phyloP scores from a whole-genome alignment of 139 green algal genomes.

The Gonium pectorale region DNA sequence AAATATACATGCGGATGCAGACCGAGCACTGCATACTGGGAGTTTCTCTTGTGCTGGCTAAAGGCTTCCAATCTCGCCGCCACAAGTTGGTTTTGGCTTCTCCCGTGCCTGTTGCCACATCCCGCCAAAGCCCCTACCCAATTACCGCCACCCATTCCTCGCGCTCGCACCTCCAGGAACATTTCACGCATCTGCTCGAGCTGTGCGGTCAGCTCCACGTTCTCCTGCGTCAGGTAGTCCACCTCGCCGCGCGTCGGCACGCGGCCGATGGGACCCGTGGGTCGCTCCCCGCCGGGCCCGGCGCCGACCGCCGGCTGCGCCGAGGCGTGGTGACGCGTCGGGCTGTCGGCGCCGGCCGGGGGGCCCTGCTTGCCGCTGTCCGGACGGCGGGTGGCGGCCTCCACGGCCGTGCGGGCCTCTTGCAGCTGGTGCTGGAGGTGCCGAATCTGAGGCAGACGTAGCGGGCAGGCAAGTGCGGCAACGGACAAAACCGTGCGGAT shows the following conservation, averaged over 20 bases:
- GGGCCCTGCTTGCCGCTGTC: background rate
- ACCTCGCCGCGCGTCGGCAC: background rate
- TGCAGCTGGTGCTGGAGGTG: conserved; percentile 29
- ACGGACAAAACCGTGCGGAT: too few relatives aligned
- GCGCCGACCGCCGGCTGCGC: background rate
- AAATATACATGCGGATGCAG: background rate
- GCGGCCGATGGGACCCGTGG: background rate
- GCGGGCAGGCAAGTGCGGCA: background rate
- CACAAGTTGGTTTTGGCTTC: too few relatives aligned
- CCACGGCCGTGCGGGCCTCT: background rate
- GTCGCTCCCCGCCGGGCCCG: background rate
- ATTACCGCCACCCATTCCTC: background rate
- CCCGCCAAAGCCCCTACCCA: background rate
- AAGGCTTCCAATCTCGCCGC: too few relatives aligned
- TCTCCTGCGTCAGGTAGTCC: background rate
- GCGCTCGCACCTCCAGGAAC: conserved; percentile 1
- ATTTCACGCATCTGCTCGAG: conserved; percentile 17
- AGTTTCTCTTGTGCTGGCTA: too few relatives aligned
- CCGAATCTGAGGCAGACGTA: background rate
- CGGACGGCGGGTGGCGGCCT: background rate
- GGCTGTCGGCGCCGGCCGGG: background rate
- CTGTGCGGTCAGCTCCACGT: background rate
- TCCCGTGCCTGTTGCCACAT: too few relatives aligned
- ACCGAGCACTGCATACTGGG: background rate
- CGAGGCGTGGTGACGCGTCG: background rate